Evolutionary conservation across 768 basidiomycete species (phyloP), one percentile per base, ranked within the genome.

Genomic region (Hypsizygus marmoreus): DNA sequence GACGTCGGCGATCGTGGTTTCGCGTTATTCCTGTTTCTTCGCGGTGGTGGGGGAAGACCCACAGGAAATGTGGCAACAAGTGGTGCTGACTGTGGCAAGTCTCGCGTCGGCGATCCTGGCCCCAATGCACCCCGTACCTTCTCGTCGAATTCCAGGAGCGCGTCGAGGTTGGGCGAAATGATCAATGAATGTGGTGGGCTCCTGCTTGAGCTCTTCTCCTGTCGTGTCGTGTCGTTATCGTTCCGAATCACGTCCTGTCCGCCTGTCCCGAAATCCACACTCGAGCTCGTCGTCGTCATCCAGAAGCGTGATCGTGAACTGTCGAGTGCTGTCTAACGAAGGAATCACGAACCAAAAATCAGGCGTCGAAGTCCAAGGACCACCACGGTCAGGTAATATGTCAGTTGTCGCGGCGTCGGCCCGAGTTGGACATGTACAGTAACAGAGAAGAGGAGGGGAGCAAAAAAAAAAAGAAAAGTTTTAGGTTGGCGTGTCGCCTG

Each of bases 101-200:
- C 28, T 32, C 10, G 8, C 19, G 42, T 39, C 26, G 44, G 40
- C 19, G 53, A 35, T 28, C 35, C 41, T 12, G 42, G 26, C 33
- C 30, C 37, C 38, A 40, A n/a, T 17, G 42, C 34, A 29, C 58
- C 58, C 43, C 77, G 72, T n/a, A 65, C 65, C 40, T 68, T 70
- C 40, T 81, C 77, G 39, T 82, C 82, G 49, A 81, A 76, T 56
- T 81, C 74, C 40, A 84, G 66, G 6, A 84, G 54, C 19, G 81
- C 82, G 49, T 83, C 77, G 35, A 82, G 73, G 53, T 84, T 73
- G 0, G 81, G 76, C 2, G 80, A 82, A 40, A 83, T 84, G 9
- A 72, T 64, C 35, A 82, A 59, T 1, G 71, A 63, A 31, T 44
- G 60, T 36, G 61, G 57, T 28, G 35, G n/a, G n/a, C 24, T 33